Evolutionary conservation across 345 rosid genomes (phyloP).

Genomic region (Eucalyptus dawsonii): DNA sequence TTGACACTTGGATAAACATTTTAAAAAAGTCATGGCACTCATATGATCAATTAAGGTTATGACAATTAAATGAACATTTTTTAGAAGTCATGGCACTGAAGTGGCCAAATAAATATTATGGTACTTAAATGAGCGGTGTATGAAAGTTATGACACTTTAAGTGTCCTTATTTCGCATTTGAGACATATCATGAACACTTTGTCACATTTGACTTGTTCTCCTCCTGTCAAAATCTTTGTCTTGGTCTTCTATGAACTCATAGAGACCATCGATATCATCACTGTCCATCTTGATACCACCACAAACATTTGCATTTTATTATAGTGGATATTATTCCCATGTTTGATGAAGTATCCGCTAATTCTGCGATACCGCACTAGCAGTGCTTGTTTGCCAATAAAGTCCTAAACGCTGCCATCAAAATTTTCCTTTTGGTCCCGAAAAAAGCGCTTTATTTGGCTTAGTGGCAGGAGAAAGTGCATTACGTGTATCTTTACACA

Average conservation of each 20-base stretch:
- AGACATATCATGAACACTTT: neutral
- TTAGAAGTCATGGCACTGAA: too few species aligned
- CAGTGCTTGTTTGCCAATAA: neutral
- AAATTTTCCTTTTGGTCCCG: neutral
- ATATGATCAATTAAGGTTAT: too few species aligned
- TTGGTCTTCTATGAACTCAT: neutral
- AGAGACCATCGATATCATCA: neutral
- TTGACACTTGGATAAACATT: too few species aligned
- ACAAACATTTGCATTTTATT: neutral
- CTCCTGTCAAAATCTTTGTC: neutral
- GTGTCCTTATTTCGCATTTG: too few species aligned
- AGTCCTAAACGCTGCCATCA: neutral
- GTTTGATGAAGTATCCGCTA: neutral
- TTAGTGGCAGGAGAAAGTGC: neutral
- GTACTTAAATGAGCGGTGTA: too few species aligned
- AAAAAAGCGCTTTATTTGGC: neutral
- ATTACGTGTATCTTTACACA: neutral
- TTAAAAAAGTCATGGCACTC: too few species aligned
- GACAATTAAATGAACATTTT: too few species aligned
- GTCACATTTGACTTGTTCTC: neutral
- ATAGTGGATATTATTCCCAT: neutral
- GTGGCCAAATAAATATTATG: too few species aligned
- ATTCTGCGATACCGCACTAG: neutral
- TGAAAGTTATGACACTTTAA: too few species aligned
- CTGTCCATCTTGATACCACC: too few species aligned